Percentiles rank a stretch among this genome's conserved stretches.
phyloP scores from a whole-genome alignment of 2,329 filamentous ascomycete genomes.

The Epichloe elymi region DNA sequence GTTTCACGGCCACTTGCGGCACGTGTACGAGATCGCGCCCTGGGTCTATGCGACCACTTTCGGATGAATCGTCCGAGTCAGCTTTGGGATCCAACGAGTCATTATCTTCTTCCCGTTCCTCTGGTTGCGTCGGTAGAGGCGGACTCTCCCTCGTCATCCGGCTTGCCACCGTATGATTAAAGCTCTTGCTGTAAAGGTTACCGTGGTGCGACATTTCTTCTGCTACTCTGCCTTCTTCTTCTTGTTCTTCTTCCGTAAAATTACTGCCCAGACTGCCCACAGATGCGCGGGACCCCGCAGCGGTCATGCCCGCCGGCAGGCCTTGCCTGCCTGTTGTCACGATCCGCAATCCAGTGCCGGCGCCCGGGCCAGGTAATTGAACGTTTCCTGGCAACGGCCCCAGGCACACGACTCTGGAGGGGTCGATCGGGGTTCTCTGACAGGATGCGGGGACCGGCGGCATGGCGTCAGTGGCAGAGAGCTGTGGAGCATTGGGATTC shows the following conservation, averaged over 20 bases:
- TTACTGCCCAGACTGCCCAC: conserved; percentile 39
- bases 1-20: conserved; percentile 33
- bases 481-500: not conserved
- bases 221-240: conserved; percentile 33
- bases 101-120: not conserved
- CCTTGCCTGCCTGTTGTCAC: conserved; percentile 3
- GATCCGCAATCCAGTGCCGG: conserved; percentile 5
- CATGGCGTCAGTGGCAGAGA: not conserved
- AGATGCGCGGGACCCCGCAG: conserved; percentile 9
- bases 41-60: conserved; percentile 26
- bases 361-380: conserved; percentile 13
- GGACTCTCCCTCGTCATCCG: not conserved
- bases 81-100: not conserved
- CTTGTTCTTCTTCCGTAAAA: conserved; percentile 42
- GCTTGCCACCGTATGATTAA: not conserved
- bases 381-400: conserved; percentile 40
- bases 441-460: conserved; percentile 11
- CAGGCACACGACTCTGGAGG: conserved; percentile 39
- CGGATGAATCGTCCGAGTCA: not conserved
- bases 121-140: not conserved
- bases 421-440: conserved; percentile 38
- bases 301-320: conserved; percentile 2
- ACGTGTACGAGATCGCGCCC: conserved; percentile 35
- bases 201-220: conserved; percentile 16
- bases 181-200: conserved; percentile 5